Evolutionary conservation across 495 filamentous ascomycete species (phyloP).

Genomic region (Trichoderma parareesei): DNA sequence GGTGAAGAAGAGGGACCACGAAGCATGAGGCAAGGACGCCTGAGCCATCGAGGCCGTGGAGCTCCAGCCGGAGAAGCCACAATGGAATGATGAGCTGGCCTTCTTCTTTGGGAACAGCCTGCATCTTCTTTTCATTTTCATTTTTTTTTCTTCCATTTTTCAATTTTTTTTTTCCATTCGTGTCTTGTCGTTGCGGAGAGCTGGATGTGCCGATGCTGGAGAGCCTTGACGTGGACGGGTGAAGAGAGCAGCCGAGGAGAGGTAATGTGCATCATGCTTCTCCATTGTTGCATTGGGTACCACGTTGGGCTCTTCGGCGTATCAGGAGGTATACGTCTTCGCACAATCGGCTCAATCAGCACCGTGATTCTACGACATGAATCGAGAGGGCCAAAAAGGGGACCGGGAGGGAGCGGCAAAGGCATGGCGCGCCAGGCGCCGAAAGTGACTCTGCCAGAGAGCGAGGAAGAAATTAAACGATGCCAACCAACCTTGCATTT

Average conservation of each 20-base stretch:
- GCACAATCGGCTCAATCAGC: not conserved
- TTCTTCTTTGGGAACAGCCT: conserved; percentile 5
- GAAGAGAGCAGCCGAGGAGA: not conserved
- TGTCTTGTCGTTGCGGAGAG: not conserved
- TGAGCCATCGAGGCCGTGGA: not conserved
- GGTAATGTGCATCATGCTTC: not conserved
- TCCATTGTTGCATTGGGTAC: conserved; percentile 1
- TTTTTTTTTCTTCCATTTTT: not conserved
- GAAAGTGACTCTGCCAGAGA: not conserved
- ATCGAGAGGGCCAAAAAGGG: not conserved
- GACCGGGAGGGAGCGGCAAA: not conserved
- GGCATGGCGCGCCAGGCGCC: not conserved
- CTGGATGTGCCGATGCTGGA: not conserved
- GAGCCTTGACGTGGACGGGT: not conserved
- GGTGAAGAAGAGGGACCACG: not conserved
- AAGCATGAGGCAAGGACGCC: too few relatives aligned
- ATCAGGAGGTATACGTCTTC: not conserved
- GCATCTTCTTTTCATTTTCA: not conserved
- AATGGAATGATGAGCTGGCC: conserved; percentile 6
- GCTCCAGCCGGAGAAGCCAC: not conserved
- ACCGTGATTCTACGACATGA: not conserved
- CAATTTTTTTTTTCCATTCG: not conserved
- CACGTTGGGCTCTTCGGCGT: not conserved
- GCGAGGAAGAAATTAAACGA: too few relatives aligned
- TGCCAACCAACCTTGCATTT: not conserved